Evolutionary conservation across 371 early-diverging fungal species (phyloP).

Genomic region (Mucor saturninus): DNA sequence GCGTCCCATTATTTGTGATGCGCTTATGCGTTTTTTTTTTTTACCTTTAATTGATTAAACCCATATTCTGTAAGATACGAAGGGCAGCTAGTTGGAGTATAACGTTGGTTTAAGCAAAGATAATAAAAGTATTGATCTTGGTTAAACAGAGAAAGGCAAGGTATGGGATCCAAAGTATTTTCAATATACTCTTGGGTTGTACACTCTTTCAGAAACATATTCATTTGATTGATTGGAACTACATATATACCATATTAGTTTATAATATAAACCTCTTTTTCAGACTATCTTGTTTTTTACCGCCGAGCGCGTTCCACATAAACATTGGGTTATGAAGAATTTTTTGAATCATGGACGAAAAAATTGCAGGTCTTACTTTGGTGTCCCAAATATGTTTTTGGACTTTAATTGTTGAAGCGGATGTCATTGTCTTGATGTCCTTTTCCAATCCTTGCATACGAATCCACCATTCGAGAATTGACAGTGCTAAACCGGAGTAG

Average conservation of each 20-base stretch:
- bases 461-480: slow-evolving; percentile 69
- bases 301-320: slow-evolving; percentile 87
- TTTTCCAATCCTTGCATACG: slow-evolving; percentile 63
- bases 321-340: slow-evolving; percentile 79
- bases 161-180: slow-evolving; percentile 84
- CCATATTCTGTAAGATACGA: slow-evolving; percentile 76
- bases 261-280: too few relatives aligned
- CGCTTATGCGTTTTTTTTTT: not conserved
- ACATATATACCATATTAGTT: not conserved
- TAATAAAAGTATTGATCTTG: slow-evolving; percentile 86
- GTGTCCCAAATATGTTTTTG: slow-evolving; percentile 71
- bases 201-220: slow-evolving; percentile 82
- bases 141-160: slow-evolving; percentile 62
- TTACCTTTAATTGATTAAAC: slow-evolving; percentile 64
- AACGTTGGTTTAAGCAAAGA: slow-evolving; percentile 73
- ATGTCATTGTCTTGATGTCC: slow-evolving; percentile 64
- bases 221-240: slow-evolving; percentile 89
- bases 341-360: slow-evolving; percentile 65
- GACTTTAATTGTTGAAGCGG: slow-evolving; percentile 59
- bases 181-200: slow-evolving; percentile 79
- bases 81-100: slow-evolving; percentile 70
- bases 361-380: slow-evolving; percentile 67
- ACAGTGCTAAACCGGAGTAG: slow-evolving; percentile 81
- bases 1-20: too few relatives aligned
- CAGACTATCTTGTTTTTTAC: slow-evolving; percentile 24